Evolutionary conservation across 2,329 filamentous ascomycete species (phyloP).

Genomic region (Fusarium devonianum): DNA sequence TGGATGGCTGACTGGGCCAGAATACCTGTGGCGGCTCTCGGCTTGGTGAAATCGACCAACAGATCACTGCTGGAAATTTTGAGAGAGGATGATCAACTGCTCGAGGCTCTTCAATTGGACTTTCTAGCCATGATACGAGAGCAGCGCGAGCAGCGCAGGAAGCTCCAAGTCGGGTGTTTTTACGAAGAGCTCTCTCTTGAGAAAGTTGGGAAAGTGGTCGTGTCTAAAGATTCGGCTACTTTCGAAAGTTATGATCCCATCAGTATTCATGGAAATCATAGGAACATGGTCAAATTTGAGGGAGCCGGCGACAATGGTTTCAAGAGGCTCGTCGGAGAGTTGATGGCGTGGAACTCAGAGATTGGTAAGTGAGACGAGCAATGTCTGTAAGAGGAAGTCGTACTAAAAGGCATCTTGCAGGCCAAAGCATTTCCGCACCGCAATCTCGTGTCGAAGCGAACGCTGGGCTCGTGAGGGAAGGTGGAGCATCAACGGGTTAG

Average conservation of each 20-base stretch:
- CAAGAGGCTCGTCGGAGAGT: slow-evolving; percentile 36
- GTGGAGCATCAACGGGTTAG: too few relatives aligned
- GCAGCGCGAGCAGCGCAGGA: slow-evolving; percentile 13
- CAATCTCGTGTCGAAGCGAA: too few relatives aligned
- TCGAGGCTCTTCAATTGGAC: slow-evolving; percentile 33
- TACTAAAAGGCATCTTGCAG: too few relatives aligned
- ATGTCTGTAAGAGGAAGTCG: too few relatives aligned
- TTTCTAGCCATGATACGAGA: slow-evolving; percentile 43
- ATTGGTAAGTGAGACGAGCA: too few relatives aligned
- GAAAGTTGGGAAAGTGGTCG: slow-evolving; percentile 34
- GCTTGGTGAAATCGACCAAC: slow-evolving; percentile 44
- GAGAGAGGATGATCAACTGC: slow-evolving; percentile 35
- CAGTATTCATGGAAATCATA: slow-evolving; percentile 44
- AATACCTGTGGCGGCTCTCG: slow-evolving; percentile 40
- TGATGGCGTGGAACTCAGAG: slow-evolving; percentile 20
- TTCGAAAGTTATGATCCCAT: slow-evolving; percentile 40
- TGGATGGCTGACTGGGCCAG: slow-evolving; percentile 46
- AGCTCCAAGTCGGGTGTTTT: slow-evolving; percentile 45
- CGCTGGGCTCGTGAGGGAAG: too few relatives aligned
- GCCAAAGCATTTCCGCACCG: too few relatives aligned
- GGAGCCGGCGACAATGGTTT: slow-evolving; percentile 43
- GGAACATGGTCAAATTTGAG: slow-evolving; percentile 6
- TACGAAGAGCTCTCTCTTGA: slow-evolving; percentile 46
- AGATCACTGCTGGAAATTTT: slow-evolving; percentile 41
- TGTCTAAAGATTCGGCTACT: slow-evolving; percentile 43